phyloP scores from a whole-genome alignment of 345 rosid genomes.

The Linum usitatissimum region DNA sequence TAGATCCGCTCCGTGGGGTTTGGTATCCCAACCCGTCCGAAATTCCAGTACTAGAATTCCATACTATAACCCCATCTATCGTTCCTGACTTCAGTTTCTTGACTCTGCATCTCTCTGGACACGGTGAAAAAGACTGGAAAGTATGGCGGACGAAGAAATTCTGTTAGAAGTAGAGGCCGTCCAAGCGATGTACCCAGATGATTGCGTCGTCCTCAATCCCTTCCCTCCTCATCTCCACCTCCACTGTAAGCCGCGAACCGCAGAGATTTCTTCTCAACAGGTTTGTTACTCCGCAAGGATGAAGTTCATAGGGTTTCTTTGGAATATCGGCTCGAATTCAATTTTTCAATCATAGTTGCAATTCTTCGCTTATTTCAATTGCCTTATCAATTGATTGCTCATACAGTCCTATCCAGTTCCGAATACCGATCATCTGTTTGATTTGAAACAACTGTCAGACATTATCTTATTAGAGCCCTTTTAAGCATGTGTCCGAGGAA shows the following conservation, averaged over 20 bases:
- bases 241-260: constrained; percentile 71
- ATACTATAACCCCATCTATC: too few species aligned
- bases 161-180: constrained; percentile 69
- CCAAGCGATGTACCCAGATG: constrained; percentile 62
- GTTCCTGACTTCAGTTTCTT: too few species aligned
- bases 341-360: not conserved
- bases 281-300: constrained; percentile 17
- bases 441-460: too few species aligned
- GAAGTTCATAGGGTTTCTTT: not conserved
- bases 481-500: not conserved
- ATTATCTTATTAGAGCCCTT: not conserved
- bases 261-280: constrained; percentile 88
- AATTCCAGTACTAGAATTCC: too few species aligned
- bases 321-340: not conserved
- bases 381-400: not conserved
- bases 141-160: constrained; percentile 51
- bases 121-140: not conserved
- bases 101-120: too few species aligned
- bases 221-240: constrained; percentile 64
- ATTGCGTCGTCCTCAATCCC: constrained; percentile 44
- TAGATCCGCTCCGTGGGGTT: too few species aligned
- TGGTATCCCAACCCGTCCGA: too few species aligned
- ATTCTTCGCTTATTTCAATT: not conserved
- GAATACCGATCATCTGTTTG: not conserved
- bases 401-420: not conserved